A percentile compares a stretch with the other conserved stretches of the same genome.
phyloP scores from a whole-genome alignment of 495 filamentous ascomycete species.

The Penicillium angulare region DNA sequence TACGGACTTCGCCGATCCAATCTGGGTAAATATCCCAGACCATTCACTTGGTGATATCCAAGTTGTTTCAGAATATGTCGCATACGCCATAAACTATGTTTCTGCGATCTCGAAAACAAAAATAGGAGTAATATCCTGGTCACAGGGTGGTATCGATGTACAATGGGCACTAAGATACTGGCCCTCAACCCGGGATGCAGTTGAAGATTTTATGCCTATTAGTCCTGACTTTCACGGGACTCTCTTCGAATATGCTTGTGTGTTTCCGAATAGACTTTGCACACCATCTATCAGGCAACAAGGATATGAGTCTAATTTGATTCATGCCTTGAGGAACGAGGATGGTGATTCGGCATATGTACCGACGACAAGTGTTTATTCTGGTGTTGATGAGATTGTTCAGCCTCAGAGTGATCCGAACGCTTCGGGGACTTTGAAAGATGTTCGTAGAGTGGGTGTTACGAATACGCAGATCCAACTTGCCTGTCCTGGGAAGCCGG shows the following conservation, averaged over 20 bases:
- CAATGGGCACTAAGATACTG: slow-evolving; percentile 54
- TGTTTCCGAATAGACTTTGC: slow-evolving; percentile 13
- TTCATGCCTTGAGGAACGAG: slow-evolving; percentile 30
- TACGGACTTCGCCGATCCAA: slow-evolving; percentile 32
- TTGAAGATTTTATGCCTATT: slow-evolving; percentile 40
- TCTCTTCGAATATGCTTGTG: slow-evolving; percentile 18
- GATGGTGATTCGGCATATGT: slow-evolving; percentile 46
- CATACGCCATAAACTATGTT: slow-evolving; percentile 31
- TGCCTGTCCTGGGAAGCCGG: slow-evolving; percentile 27
- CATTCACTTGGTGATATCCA: slow-evolving; percentile 37
- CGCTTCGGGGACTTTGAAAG: slow-evolving; percentile 38
- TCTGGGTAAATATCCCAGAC: slow-evolving; percentile 44
- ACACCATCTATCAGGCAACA: slow-evolving; percentile 40
- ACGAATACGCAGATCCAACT: slow-evolving; percentile 43
- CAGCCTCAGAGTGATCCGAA: slow-evolving; percentile 38
- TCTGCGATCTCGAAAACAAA: slow-evolving; percentile 25
- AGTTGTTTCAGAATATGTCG: slow-evolving; percentile 28
- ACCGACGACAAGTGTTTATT: slow-evolving; percentile 45
- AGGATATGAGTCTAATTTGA: slow-evolving; percentile 34
- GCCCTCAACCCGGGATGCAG: slow-evolving; percentile 34
- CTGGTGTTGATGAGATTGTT: slow-evolving; percentile 40
- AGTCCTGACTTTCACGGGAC: slow-evolving; percentile 49
- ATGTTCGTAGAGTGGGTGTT: slow-evolving; percentile 35
- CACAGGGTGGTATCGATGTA: slow-evolving; percentile 40
- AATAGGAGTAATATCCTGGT: slow-evolving; percentile 41